Conservation (phyloP, 192 early-diverging fungal genomes). For the Diversispora epigaea region DNA sequence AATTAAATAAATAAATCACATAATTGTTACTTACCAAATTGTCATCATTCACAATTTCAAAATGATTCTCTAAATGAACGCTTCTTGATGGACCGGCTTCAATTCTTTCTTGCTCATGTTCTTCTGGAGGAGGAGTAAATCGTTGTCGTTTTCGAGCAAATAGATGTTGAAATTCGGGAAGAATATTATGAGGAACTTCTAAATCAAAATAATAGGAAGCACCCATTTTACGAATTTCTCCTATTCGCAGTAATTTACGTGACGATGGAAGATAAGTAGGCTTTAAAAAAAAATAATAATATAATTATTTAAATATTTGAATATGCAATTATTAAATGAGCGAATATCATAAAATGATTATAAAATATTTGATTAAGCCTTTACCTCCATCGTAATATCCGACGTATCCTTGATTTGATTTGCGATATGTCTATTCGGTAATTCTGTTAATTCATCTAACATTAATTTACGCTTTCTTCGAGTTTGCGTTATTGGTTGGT, state of each 20-base stretch:
- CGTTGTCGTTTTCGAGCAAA: conserved; percentile 38
- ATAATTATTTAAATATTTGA: background rate
- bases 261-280: conserved; percentile 47
- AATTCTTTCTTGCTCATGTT: background rate
- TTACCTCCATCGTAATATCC: conserved; percentile 49
- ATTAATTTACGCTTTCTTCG: conserved; percentile 58
- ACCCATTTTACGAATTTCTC: conserved; percentile 40
- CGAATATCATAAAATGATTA: background rate
- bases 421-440: conserved; percentile 54
- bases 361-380: background rate
- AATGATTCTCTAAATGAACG: background rate
- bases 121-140: background rate
- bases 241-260: conserved; percentile 42
- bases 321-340: background rate
- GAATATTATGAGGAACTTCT: conserved; percentile 32
- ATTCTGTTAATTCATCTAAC: conserved; percentile 69
- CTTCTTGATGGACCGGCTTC: background rate
- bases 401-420: conserved; percentile 56
- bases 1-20: background rate
- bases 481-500: conserved; percentile 22
- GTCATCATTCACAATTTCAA: background rate
- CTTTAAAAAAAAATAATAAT: conserved; percentile 3
- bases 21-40: background rate
- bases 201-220: conserved; percentile 40
- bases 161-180: conserved; percentile 39